A percentile compares a stretch with the other conserved stretches of the same genome.
Conservation (phyloP, 139 green algal genomes). For the Chlamydomonas incerta region DNA sequence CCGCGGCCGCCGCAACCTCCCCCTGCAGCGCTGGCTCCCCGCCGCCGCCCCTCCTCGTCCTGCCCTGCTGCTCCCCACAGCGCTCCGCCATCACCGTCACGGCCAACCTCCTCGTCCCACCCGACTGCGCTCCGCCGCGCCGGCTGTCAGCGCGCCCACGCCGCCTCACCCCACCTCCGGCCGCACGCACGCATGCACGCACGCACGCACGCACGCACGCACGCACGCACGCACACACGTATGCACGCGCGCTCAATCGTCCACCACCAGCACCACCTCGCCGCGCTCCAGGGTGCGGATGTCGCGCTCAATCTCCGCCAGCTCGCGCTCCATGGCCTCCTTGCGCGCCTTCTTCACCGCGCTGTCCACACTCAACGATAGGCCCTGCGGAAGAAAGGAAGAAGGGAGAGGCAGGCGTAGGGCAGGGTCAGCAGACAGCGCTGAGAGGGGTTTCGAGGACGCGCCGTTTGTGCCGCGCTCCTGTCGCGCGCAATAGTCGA, state of each 20-base stretch:
- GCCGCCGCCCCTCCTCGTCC: too few relatives aligned
- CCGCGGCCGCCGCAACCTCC: too few relatives aligned
- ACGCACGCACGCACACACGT: not conserved
- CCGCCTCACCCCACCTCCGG: too few relatives aligned
- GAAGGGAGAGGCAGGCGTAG: too few relatives aligned
- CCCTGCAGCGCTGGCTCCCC: too few relatives aligned
- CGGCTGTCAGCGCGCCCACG: not conserved
- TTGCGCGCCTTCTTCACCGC: conserved; percentile 75
- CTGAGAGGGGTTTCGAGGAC: too few relatives aligned
- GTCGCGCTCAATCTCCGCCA: conserved; percentile 85
- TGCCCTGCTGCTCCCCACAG: too few relatives aligned
- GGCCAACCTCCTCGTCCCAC: not conserved
- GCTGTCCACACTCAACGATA: conserved; percentile 15
- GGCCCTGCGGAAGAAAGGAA: not conserved
- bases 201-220: not conserved
- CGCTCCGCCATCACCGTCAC: too few relatives aligned
- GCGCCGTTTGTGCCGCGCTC: too few relatives aligned
- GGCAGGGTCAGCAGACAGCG: too few relatives aligned
- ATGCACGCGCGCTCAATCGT: conserved; percentile 28
- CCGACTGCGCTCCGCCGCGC: not conserved
- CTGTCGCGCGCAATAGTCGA: too few relatives aligned
- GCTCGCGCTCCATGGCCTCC: conserved; percentile 75
- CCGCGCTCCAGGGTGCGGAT: conserved; percentile 78
- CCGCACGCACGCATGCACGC: not conserved
- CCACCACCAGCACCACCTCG: conserved; percentile 75